Percentiles rank a stretch among this genome's conserved stretches.
Evolutionary conservation across 2,329 filamentous ascomycete genomes (phyloP).

Genomic region (Gremmenia infestans): DNA sequence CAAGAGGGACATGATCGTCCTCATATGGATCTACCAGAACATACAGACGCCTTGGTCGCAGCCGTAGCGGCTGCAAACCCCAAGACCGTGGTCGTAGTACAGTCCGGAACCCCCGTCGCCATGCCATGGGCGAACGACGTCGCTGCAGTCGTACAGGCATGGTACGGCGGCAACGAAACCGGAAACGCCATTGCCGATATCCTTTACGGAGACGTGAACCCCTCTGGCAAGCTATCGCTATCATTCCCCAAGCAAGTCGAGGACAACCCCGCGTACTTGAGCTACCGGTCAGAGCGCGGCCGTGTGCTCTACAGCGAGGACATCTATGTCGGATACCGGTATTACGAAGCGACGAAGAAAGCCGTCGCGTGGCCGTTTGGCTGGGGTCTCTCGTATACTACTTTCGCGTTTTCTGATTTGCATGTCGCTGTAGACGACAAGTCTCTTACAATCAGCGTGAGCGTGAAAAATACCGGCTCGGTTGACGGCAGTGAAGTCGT

Average conservation of each 20-base stretch:
- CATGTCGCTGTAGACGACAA: slow-evolving; percentile 39
- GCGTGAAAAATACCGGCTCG: slow-evolving; percentile 57
- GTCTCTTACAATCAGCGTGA: slow-evolving; percentile 42
- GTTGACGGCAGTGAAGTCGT: slow-evolving; percentile 49
- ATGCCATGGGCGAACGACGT: slow-evolving; percentile 61
- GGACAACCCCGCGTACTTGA: slow-evolving; percentile 70
- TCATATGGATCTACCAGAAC: slow-evolving; percentile 70
- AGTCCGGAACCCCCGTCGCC: slow-evolving; percentile 67
- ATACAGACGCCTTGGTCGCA: slow-evolving; percentile 62
- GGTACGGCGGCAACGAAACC: slow-evolving; percentile 82
- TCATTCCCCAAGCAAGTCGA: slow-evolving; percentile 62
- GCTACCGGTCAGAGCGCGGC: slow-evolving; percentile 64
- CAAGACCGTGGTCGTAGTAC: slow-evolving; percentile 65
- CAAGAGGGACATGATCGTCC: slow-evolving; percentile 72
- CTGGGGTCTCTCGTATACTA: slow-evolving; percentile 71
- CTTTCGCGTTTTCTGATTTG: slow-evolving; percentile 52
- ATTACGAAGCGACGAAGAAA: slow-evolving; percentile 64
- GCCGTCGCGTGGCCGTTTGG: slow-evolving; percentile 69
- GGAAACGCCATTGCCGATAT: slow-evolving; percentile 76
- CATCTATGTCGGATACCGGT: slow-evolving; percentile 73
- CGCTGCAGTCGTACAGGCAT: slow-evolving; percentile 64
- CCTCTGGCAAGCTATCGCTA: slow-evolving; percentile 67
- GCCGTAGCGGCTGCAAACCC: slow-evolving; percentile 62
- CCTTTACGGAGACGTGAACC: slow-evolving; percentile 67
- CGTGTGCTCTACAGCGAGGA: slow-evolving; percentile 74